These are phyloP conservation scores for Diplodia intermedia DNA, from an alignment of 2,329 filamentous ascomycete species.

Conservation along the genomic window DNA sequence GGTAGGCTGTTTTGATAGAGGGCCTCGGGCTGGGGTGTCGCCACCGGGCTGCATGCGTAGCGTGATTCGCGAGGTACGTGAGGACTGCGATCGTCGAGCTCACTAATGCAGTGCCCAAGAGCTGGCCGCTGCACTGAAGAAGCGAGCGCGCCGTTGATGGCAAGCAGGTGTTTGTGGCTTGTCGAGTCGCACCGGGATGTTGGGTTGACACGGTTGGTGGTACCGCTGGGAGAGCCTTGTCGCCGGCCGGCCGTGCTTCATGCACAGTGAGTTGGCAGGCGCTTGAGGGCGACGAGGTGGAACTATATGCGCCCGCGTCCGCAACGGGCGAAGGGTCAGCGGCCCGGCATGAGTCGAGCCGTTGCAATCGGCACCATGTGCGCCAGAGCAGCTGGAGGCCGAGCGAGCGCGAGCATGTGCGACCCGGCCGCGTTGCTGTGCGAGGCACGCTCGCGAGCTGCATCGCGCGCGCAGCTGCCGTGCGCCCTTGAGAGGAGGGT, in stretches of 20 bases:
- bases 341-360: constrained; percentile 30
- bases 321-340: constrained; percentile 20
- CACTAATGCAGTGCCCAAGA: constrained; percentile 27
- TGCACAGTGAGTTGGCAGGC: constrained; percentile 45
- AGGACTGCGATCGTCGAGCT: constrained; percentile 9
- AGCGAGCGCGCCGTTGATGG: constrained; percentile 23
- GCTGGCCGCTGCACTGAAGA: constrained; percentile 26
- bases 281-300: constrained; percentile 36
- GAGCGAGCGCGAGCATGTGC: constrained; percentile 14
- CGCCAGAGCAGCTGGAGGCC: neutral
- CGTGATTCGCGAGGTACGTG: constrained; percentile 27
- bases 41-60: constrained; percentile 26
- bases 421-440: constrained; percentile 13
- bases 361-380: constrained; percentile 29
- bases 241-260: constrained; percentile 31
- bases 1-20: constrained; percentile 31
- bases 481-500: neutral
- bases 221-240: constrained; percentile 26
- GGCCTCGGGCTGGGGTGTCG: constrained; percentile 25
- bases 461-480: constrained; percentile 8
- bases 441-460: neutral
- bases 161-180: constrained; percentile 24
- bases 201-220: constrained; percentile 27
- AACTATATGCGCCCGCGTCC: constrained; percentile 38
- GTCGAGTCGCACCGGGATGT: constrained; percentile 18